Base-by-base conservation (phyloP, 2,329 filamentous ascomycete species). In the Hypoxylon sp. region DNA sequence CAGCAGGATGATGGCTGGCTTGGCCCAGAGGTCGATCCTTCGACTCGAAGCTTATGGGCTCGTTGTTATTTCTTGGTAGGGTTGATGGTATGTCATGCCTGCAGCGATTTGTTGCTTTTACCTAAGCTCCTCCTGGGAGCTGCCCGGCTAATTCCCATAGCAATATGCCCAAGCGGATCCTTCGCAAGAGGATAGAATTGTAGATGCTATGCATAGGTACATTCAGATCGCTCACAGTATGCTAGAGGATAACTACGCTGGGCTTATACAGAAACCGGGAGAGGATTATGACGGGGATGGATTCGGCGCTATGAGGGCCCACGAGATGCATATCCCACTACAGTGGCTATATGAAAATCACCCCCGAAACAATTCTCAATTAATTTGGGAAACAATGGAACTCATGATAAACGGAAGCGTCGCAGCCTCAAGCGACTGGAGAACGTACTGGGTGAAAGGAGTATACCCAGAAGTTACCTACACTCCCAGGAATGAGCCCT, bases 1-100 rank as follows among this genome's bases (percentile, higher is more conserved):
- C 85, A 87, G 63, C 80, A 81, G 30, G 67, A 72, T 0, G 87
- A 89, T 77, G 87, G 87, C 6, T 89, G 87, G 87, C 74, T 89
- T 17, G 86, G 87, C 0, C 85, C 85, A 0, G 86, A 88, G 75
- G 80, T 76, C 9, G 76, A 74, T 0, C 70, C 78, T 2, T 72
- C 79, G 5, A 79, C 78, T 17, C 76, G 86, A 55, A 82, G 85
- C 38, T 79, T 89, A 46, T 88, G 86, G 87, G 86, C 81, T 4
- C 77, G 86, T 13, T 84, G 81, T 69, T 81, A 84, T 13, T 76
- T 87, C 10, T 80, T 86, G 52, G 77, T 87, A 9, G 86, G 85
- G 1, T 70, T 87, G 61, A 83, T 79, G 69, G 75, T 76, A 71
- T 14, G 72, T 68, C 6, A 30, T 41, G 21, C 45, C 13, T 23